Base-by-base conservation (phyloP, 2,329 filamentous ascomycete genomes). In the Stagonosporopsis cucurbitacearum region DNA sequence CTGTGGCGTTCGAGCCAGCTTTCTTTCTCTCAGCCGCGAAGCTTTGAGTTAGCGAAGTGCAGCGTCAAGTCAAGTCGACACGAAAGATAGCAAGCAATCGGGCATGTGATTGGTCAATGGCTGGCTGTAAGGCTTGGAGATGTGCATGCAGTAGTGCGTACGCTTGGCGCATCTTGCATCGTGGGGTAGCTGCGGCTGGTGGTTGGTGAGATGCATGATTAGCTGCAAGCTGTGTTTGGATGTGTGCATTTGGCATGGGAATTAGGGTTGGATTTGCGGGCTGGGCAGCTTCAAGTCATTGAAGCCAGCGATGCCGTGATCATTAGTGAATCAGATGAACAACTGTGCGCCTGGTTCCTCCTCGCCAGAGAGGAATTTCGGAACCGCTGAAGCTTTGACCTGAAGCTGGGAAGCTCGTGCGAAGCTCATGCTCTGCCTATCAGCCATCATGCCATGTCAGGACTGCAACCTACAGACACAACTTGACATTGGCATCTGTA, bases 181-280 rank as follows among this genome's bases (percentile, higher is more conserved):
- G 53, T 56, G 47, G 53, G 53, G 53, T 37, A 56, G 47, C 37
- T 56, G 42, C 46, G 35, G 52, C 17, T 46, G 46, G 41, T 55
- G 52, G 46, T 55, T 50, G 52, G 52, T 50, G 36, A 55, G 41
- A 13, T 36, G 41, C 41, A 46, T 41, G 46, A 30, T 35, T 55
- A 50, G 53, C 53, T 54, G 26, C 45, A 35, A 13, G 22, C 26
- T 25, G 22, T 11, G 11, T 22, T 12, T 50, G 26, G 50, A 36
- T 26, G 17, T 32, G 25, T 44, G 50, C 37, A 20, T 20, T 54
- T 43, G 30, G 25, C 19, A 49, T 40, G 40, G 52, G 33, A 40
- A 55, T 36, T 36, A 30, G 20, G 25, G 23, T 12, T 17, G 12
- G 25, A 30, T 15, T 44, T n/a, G 44, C 30, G 17, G 42, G 35